Percentiles rank a stretch among this genome's conserved stretches.
Evolutionary conservation across 2,329 filamentous ascomycete species (phyloP).

Genomic region (Cladophialophora exuberans): DNA sequence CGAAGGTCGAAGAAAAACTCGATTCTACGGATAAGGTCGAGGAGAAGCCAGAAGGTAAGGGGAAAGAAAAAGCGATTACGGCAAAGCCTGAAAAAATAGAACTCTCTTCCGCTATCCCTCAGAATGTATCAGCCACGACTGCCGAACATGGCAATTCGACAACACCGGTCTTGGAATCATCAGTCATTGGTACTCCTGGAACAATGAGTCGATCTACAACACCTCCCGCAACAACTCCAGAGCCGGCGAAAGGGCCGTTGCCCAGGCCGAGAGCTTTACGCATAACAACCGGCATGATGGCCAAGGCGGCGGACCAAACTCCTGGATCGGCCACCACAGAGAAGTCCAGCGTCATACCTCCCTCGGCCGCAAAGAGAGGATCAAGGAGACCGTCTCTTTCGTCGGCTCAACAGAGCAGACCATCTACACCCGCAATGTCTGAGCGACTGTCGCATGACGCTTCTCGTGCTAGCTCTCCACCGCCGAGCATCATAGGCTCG

Average conservation of each 20-base stretch:
- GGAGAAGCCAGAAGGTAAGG: slow-evolving; percentile 5
- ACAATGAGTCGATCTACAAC: slow-evolving; percentile 23
- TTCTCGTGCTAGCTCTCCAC: slow-evolving; percentile 63
- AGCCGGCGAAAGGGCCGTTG: slow-evolving; percentile 18
- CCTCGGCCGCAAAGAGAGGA: slow-evolving; percentile 21
- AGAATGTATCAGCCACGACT: background rate
- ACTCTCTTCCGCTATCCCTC: slow-evolving; percentile 3
- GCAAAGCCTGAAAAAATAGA: slow-evolving; percentile 22
- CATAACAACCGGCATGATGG: slow-evolving; percentile 27
- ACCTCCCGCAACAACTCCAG: slow-evolving; percentile 22
- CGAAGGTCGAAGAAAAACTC: slow-evolving; percentile 1
- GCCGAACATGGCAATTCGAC: slow-evolving; percentile 10
- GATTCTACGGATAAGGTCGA: background rate
- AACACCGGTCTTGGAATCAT: slow-evolving; percentile 23
- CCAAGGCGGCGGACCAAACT: slow-evolving; percentile 24
- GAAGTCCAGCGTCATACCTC: slow-evolving; percentile 24
- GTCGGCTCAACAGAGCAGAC: slow-evolving; percentile 61
- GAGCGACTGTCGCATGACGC: slow-evolving; percentile 55
- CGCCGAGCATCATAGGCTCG: slow-evolving; percentile 59
- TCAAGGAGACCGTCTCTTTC: slow-evolving; percentile 38
- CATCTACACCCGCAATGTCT: slow-evolving; percentile 62
- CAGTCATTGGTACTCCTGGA: slow-evolving; percentile 21
- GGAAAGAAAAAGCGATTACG: slow-evolving; percentile 10
- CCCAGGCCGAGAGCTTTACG: slow-evolving; percentile 29
- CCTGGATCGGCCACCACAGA: slow-evolving; percentile 31